Evolutionary conservation across 2,329 filamentous ascomycete genomes (phyloP), one percentile per base, ranked within the genome.

Genomic region (Arthrobotrys iridis): DNA sequence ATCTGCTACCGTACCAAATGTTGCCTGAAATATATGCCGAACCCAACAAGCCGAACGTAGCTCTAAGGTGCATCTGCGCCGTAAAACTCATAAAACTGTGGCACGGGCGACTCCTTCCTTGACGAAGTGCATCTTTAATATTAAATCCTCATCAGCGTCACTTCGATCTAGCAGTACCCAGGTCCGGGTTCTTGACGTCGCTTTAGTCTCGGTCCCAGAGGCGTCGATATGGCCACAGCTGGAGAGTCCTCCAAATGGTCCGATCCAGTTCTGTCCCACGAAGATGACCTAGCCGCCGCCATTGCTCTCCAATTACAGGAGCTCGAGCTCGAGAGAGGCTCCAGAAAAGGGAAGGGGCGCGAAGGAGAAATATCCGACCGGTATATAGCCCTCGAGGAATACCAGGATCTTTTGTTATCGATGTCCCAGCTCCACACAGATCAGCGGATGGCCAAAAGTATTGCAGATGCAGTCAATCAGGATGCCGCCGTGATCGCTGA

Each of bases 401-500:
- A 59, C n/a, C 58, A 43, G 18, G 43, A 73, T 46, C 18, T 48
- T 7, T 11, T 73, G 13, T 4, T 48, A 35, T 28, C 22, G 8
- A 45, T 73, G 15, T 50, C 40, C n/a, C 52, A 55, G n/a, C 37
- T 73, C 35, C 26, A 73, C 13, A 13, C 33, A 7, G 70, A 74
- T 18, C 55, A 41, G 2, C 55, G 46, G 11, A 74, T 74, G 70
- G 70, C 70, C 8, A 43, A 62, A 35, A 74, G 70, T 15, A 74
- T 74, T 18, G 62, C 62, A 2, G 46, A 62, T 13, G 70, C 70
- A 0, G 57, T 67, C 2, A 37, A 30, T 22, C 62, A 63, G 13
- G 70, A 74, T n/a, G 26, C 62, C 10, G 8, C 35, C 4, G 8
- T 10, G 3, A 62, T 74, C 45, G 57, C 11, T 10, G 45, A 55